Evolutionary conservation across 371 early-diverging fungal genomes (phyloP), one percentile per base, ranked within the genome.

Genomic region (Mucor racemosus): DNA sequence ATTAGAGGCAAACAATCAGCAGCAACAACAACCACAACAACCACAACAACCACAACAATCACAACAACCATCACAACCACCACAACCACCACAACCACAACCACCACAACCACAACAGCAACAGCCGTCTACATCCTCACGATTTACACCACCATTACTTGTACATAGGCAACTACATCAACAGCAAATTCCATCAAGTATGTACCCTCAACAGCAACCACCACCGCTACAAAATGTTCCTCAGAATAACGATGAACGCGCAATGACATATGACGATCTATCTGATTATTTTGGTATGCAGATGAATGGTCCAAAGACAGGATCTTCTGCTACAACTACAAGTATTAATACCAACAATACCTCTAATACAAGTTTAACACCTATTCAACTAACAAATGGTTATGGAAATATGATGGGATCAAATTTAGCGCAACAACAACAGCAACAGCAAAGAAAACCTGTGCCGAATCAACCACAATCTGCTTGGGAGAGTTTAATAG

Each of bases 341-440:
- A 17, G 42, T 21, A 34, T 57, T 10, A 35, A 57, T 41, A 31
- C 60, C 53, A 15, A 36, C 21, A n/a, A 15, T 21, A 39, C 48
- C 40, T 13, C 36, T 17, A n/a, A n/a, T 7, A 10, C 53, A 4
- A 31, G 13, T n/a, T 0, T 62, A 10, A 40, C 62, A 0, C 67
- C 67, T 17, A 19, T 67, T 40, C 67, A 67, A 21, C 13, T 67
- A 0, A 58, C 62, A 44, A 62, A 67, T 62, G 67, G 67, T 0
- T 67, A 58, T 58, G 63, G 67, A 26, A 50, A 50, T 14, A 39
- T 50, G 13, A 26, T 58, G 48, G 33, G 21, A 41, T 40, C 41
- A 7, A 7, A 15, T 35, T 31, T 41, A 39, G 2, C 1, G 5
- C 38, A 38, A 5, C 46, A 17, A 44, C 44, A 21, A 31, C 64